A percentile compares a stretch with the other conserved stretches of the same genome.
These are phyloP conservation scores for Blastobotrys illinoisensis DNA, from an alignment of 1,139 yeast species.

Conservation along the genomic window DNA sequence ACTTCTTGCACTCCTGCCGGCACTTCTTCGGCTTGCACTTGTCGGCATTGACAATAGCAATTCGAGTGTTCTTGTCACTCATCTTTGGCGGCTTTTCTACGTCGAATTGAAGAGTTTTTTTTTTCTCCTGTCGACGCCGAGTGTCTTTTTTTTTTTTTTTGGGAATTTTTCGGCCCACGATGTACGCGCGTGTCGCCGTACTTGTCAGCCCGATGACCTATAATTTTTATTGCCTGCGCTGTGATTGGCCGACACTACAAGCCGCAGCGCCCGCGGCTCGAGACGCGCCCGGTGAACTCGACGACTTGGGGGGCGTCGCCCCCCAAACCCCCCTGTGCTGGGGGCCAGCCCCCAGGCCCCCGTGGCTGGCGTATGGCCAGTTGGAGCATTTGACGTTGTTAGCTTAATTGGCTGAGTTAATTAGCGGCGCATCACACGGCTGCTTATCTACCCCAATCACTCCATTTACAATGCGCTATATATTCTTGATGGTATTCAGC, in stretches of 20 bases:
- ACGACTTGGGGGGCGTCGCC: too few relatives aligned
- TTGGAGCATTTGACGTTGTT: too few relatives aligned
- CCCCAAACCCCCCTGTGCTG: too few relatives aligned
- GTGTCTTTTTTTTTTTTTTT: not conserved
- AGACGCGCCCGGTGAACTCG: too few relatives aligned
- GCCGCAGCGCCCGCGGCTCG: not conserved
- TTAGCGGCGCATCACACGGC: too few relatives aligned
- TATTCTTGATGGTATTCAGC: too few relatives aligned
- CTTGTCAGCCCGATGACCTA: not conserved
- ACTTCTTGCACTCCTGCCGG: constrained; percentile 93
- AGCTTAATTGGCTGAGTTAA: too few relatives aligned
- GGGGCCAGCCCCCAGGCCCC: too few relatives aligned
- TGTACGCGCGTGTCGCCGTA: constrained; percentile 1
- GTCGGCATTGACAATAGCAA: constrained; percentile 90
- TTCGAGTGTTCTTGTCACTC: constrained; percentile 26
- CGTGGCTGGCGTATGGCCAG: too few relatives aligned
- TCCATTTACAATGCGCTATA: too few relatives aligned
- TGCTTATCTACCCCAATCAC: too few relatives aligned
- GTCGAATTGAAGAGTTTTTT: not conserved
- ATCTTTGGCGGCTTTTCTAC: not conserved
- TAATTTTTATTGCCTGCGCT: not conserved
- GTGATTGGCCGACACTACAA: constrained; percentile 1
- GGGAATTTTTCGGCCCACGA: constrained; percentile 3
- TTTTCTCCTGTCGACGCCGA: not conserved
- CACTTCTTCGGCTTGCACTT: constrained; percentile 97